Percentiles rank a stretch among this genome's conserved stretches.
Evolutionary conservation across 805 yeast species (phyloP).

Genomic region (Isabelozyma pseudorhagii): DNA sequence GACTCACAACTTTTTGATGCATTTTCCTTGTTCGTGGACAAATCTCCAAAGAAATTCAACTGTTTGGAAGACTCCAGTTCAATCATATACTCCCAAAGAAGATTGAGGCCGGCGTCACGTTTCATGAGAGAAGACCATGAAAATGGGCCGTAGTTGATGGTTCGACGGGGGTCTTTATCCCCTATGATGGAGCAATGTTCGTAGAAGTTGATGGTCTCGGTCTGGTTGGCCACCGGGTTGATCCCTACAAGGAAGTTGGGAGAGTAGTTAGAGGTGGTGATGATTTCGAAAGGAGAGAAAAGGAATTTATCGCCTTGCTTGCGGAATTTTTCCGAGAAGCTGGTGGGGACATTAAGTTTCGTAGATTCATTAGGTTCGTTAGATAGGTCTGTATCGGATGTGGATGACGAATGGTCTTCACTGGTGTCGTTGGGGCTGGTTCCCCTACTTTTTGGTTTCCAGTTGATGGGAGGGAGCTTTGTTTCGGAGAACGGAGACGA

Average conservation of each 20-base stretch:
- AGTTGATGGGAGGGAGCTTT: constrained; percentile 7
- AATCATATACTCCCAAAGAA: neutral
- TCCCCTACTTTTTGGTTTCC: constrained; percentile 2
- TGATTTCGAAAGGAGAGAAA: neutral
- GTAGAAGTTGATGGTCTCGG: constrained; percentile 40
- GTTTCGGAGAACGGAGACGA: neutral
- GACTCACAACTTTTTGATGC: neutral
- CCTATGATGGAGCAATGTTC: constrained; percentile 42
- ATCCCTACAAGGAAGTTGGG: constrained; percentile 11
- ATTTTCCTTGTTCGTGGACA: neutral
- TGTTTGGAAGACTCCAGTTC: neutral
- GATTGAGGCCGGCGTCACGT: neutral
- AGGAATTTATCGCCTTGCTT: neutral
- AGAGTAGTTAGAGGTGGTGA: neutral
- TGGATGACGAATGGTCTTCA: neutral
- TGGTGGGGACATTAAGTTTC: neutral
- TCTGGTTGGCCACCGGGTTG: constrained; percentile 19
- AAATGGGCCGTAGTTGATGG: constrained; percentile 51
- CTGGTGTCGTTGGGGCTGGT: neutral
- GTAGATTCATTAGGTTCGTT: neutral
- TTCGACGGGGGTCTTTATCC: constrained; percentile 32
- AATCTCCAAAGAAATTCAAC: neutral
- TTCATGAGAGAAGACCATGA: constrained; percentile 44
- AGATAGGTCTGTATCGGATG: neutral
- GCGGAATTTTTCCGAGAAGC: neutral